A percentile compares a stretch with the other conserved stretches of the same genome.
Evolutionary conservation across 2,329 filamentous ascomycete genomes (phyloP).

Genomic region (Helicocarpus griseus): DNA sequence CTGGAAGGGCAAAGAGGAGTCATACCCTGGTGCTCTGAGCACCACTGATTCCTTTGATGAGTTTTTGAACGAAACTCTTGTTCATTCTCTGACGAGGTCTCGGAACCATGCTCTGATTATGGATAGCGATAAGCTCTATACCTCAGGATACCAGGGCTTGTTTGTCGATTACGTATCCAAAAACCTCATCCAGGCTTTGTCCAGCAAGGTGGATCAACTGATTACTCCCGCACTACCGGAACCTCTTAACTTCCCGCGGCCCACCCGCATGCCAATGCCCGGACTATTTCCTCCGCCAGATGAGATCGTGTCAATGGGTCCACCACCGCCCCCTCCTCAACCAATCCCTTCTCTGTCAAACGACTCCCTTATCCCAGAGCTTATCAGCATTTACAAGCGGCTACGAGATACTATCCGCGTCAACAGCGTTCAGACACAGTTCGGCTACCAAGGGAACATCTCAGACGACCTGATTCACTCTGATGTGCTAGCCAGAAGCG

Average conservation of each 20-base stretch:
- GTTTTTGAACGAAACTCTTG: slow-evolving; percentile 56
- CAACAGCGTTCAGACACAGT: slow-evolving; percentile 42
- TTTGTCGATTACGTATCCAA: slow-evolving; percentile 44
- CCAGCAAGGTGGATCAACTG: slow-evolving; percentile 30
- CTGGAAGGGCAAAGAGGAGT: slow-evolving; percentile 86
- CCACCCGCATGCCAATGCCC: slow-evolving; percentile 26
- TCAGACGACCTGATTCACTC: slow-evolving; percentile 41
- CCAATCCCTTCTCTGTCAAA: slow-evolving; percentile 19
- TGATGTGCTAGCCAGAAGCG: slow-evolving; percentile 35
- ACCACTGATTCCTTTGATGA: slow-evolving; percentile 52
- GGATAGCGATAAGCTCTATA: slow-evolving; percentile 25
- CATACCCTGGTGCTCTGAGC: slow-evolving; percentile 64
- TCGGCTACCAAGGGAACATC: slow-evolving; percentile 32
- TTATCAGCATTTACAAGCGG: slow-evolving; percentile 47
- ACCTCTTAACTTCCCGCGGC: slow-evolving; percentile 20
- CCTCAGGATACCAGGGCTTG: slow-evolving; percentile 35
- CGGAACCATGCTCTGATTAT: slow-evolving; percentile 38
- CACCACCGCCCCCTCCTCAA: slow-evolving; percentile 11
- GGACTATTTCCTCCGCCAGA: slow-evolving; percentile 30
- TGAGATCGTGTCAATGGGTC: slow-evolving; percentile 20
- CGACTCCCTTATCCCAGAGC: slow-evolving; percentile 34
- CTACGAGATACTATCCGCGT: slow-evolving; percentile 45
- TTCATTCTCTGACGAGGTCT: slow-evolving; percentile 36
- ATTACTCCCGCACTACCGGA: slow-evolving; percentile 20
- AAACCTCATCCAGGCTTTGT: slow-evolving; percentile 42